These are phyloP conservation scores for Asterophora parasitica DNA, from an alignment of 768 basidiomycete genomes.

Conservation along the genomic window DNA sequence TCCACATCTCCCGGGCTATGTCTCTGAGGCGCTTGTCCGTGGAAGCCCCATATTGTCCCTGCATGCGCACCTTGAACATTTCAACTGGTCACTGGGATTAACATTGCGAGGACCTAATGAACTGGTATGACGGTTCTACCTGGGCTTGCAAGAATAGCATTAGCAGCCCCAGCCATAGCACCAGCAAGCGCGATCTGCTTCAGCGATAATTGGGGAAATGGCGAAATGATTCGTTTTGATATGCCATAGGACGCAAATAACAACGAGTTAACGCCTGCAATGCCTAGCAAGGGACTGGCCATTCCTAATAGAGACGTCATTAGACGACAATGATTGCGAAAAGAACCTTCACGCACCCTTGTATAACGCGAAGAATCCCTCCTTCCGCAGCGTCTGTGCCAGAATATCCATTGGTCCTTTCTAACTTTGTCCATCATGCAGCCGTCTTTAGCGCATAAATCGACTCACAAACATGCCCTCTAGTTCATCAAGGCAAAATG, in stretches of 20 bases:
- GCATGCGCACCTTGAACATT: slow-evolving; percentile 99
- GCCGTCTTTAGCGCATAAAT: not conserved
- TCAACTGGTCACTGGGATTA: slow-evolving; percentile 51
- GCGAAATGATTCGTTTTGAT: slow-evolving; percentile 78
- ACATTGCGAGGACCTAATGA: not conserved
- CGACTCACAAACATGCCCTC: slow-evolving; percentile 84
- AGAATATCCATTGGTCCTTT: slow-evolving; percentile 95
- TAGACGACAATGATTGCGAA: not conserved
- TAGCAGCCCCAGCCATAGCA: slow-evolving; percentile 87
- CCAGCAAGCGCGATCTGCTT: slow-evolving; percentile 81
- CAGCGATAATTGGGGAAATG: slow-evolving; percentile 80
- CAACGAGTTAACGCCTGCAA: slow-evolving; percentile 94
- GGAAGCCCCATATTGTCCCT: slow-evolving; percentile 84
- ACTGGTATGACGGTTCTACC: slow-evolving; percentile 35
- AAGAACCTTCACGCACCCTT: slow-evolving; percentile 58
- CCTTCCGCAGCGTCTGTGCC: slow-evolving; percentile 73
- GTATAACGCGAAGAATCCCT: slow-evolving; percentile 91
- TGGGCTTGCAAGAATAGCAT: slow-evolving; percentile 88
- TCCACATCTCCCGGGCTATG: slow-evolving; percentile 81
- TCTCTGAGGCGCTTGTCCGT: slow-evolving; percentile 73
- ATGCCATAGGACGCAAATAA: slow-evolving; percentile 89
- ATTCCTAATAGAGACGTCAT: slow-evolving; percentile 50
- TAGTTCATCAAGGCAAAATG: slow-evolving; percentile 23
- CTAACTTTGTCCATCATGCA: slow-evolving; percentile 29
- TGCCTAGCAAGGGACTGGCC: slow-evolving; percentile 86